Conservation (phyloP, 129 eudicot genomes). For the Saussurea involucrata region DNA sequence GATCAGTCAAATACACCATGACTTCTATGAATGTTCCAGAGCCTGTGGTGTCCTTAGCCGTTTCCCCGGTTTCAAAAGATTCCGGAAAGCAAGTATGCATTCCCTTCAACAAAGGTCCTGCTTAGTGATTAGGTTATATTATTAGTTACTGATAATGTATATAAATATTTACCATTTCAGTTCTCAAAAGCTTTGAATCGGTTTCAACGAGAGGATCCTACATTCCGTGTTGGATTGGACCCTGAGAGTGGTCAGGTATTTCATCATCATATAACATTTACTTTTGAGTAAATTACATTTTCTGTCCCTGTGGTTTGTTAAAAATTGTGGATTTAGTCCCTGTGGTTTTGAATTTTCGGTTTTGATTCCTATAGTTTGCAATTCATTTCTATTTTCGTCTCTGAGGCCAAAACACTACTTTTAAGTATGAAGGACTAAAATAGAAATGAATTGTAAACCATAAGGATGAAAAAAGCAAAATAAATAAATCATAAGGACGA, state of each 20-base stretch:
- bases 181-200: conserved; percentile 99
- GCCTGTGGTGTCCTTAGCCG: conserved; percentile 95
- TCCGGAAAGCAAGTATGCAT: conserved; percentile 83
- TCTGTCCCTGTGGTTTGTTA: too few relatives aligned
- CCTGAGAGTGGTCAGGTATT: conserved; percentile 89
- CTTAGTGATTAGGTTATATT: conserved; percentile 7
- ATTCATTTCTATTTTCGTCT: too few relatives aligned
- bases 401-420: too few relatives aligned
- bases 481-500: too few relatives aligned
- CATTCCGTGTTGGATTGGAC: conserved; percentile 96
- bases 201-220: conserved; percentile 95
- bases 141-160: neutral
- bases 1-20: conserved; percentile 94
- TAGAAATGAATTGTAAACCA: too few relatives aligned
- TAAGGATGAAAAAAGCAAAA: too few relatives aligned
- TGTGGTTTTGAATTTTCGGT: too few relatives aligned
- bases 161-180: conserved; percentile 35
- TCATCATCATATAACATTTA: neutral
- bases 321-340: too few relatives aligned
- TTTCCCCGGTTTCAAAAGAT: conserved; percentile 93
- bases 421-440: too few relatives aligned
- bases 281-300: too few relatives aligned
- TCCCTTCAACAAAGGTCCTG: neutral
- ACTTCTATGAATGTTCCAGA: conserved; percentile 98
- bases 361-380: too few relatives aligned